Conservation (phyloP, 2,329 filamentous ascomycete species). For the Sporothrix mexicana region DNA sequence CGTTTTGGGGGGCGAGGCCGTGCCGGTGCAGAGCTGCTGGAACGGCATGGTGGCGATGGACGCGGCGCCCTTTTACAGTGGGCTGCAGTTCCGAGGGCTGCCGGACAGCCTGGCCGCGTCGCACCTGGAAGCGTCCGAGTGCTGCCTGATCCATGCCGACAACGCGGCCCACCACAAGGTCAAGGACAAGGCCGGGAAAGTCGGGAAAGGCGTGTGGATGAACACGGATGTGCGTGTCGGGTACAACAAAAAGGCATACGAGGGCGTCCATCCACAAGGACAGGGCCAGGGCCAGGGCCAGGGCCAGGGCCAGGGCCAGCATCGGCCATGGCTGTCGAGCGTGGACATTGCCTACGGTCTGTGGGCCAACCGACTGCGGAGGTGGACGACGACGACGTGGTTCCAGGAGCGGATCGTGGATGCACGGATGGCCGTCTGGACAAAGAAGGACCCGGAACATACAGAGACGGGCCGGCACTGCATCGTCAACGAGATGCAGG, state of each 20-base stretch:
- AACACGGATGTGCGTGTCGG: neutral
- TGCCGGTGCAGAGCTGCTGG: conserved; percentile 15
- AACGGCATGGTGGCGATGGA: conserved; percentile 23
- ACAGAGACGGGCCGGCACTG: neutral
- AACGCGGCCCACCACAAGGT: neutral
- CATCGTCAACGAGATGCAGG: conserved; percentile 11
- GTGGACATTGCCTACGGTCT: neutral
- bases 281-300: neutral
- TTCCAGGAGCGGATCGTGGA: neutral
- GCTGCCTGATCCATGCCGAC: conserved; percentile 3
- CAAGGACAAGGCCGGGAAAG: neutral
- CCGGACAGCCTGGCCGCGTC: neutral
- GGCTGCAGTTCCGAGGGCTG: neutral
- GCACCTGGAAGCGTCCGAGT: conserved; percentile 3
- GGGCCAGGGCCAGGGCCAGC: too few species aligned
- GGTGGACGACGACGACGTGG: neutral
- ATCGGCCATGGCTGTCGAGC: neutral
- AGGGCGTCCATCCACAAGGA: neutral
- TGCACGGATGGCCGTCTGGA: neutral
- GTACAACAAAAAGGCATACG: neutral
- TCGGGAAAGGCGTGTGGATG: neutral
- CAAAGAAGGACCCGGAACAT: neutral
- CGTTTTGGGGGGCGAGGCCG: neutral
- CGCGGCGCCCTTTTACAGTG: neutral
- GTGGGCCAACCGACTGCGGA: neutral